phyloP scores from a whole-genome alignment of 2,329 filamentous ascomycete species.

The Penicillium sp. region DNA sequence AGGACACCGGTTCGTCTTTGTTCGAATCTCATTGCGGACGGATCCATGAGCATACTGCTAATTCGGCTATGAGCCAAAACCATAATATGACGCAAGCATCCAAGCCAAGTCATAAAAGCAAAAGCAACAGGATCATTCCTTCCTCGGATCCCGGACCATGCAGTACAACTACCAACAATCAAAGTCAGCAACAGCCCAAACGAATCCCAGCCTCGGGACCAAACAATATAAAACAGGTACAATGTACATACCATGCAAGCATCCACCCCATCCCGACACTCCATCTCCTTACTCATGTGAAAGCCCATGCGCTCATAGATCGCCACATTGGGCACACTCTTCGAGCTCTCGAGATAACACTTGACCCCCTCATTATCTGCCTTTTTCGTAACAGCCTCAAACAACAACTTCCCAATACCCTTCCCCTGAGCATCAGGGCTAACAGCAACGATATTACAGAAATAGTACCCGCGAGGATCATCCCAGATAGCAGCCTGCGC shows the following conservation, averaged over 20 bases:
- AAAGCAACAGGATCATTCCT: constrained; percentile 2
- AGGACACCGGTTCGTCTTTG: not conserved
- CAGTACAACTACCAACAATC: constrained; percentile 26
- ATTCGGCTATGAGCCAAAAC: not conserved
- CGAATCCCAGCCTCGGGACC: not conserved
- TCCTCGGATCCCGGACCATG: constrained; percentile 27
- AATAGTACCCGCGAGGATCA: constrained; percentile 70
- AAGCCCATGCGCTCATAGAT: constrained; percentile 74
- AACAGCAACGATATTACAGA: constrained; percentile 74
- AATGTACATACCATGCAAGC: constrained; percentile 49
- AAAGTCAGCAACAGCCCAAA: not conserved
- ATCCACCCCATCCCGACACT: constrained; percentile 63
- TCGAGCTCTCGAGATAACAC: constrained; percentile 71
- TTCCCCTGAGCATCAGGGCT: constrained; percentile 64
- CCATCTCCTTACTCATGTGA: constrained; percentile 62
- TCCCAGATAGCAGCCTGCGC: constrained; percentile 65
- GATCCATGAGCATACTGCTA: not conserved
- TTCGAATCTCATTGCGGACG: not conserved
- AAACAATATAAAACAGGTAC: not conserved
- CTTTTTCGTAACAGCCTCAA: constrained; percentile 62
- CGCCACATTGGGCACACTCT: constrained; percentile 65
- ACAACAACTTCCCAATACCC: constrained; percentile 65
- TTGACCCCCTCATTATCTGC: constrained; percentile 64
- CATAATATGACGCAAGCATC: not conserved
- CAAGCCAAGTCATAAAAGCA: not conserved